Evolutionary conservation across 768 basidiomycete genomes (phyloP).

Genomic region (Termitomyces titanicus): DNA sequence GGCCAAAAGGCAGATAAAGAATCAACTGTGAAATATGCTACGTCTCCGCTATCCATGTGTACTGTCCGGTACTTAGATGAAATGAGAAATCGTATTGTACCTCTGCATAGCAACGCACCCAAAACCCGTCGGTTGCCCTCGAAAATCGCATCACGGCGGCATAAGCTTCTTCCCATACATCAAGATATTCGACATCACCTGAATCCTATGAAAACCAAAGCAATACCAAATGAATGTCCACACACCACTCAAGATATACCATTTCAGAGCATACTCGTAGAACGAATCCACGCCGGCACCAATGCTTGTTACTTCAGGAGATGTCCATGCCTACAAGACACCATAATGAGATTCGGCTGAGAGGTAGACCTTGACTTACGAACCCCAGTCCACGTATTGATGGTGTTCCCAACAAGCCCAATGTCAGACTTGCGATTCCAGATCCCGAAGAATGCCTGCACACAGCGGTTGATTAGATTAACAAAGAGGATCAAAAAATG

Average conservation of each 20-base stretch:
- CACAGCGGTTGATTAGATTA: not conserved
- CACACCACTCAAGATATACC: slow-evolving; percentile 82
- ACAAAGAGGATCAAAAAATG: not conserved
- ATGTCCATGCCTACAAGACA: slow-evolving; percentile 58
- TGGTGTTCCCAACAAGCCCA: slow-evolving; percentile 83
- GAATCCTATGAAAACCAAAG: not conserved
- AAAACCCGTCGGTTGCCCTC: slow-evolving; percentile 80
- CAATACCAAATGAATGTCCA: not conserved
- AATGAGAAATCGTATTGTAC: not conserved
- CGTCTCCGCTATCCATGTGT: slow-evolving; percentile 75
- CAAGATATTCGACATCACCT: slow-evolving; percentile 78
- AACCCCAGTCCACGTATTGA: slow-evolving; percentile 81
- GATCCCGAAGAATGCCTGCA: slow-evolving; percentile 79
- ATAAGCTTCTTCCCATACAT: slow-evolving; percentile 84
- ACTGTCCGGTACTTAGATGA: slow-evolving; percentile 77
- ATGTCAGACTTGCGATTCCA: slow-evolving; percentile 91
- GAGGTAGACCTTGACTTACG: slow-evolving; percentile 21
- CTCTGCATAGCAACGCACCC: slow-evolving; percentile 46
- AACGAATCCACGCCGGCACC: slow-evolving; percentile 97
- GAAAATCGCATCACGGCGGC: slow-evolving; percentile 83
- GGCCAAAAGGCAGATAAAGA: slow-evolving; percentile 97
- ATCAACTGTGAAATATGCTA: slow-evolving; percentile 79
- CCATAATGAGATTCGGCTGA: not conserved
- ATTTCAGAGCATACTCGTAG: slow-evolving; percentile 91
- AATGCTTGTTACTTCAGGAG: slow-evolving; percentile 74